These are phyloP conservation scores for Naganishia onofrii DNA, from an alignment of 768 basidiomycete genomes.

Conservation along the genomic window DNA sequence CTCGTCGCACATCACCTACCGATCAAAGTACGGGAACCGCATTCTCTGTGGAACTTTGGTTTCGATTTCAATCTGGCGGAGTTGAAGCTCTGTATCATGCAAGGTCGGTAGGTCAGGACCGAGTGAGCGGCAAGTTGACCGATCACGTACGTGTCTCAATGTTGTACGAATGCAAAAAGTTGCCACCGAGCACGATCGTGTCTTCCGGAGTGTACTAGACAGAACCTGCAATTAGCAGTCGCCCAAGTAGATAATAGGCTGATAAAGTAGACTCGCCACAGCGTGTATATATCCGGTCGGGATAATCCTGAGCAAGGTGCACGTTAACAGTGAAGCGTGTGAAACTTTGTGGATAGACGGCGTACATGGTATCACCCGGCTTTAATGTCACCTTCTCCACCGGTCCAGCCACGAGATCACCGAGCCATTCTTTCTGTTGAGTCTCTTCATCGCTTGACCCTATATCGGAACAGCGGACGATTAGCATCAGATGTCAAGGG, in stretches of 20 bases:
- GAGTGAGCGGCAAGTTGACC: neutral
- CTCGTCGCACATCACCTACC: constrained; percentile 54
- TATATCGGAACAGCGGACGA: constrained; percentile 45
- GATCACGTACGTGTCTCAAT: constrained; percentile 70
- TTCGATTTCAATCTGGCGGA: constrained; percentile 85
- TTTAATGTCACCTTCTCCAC: constrained; percentile 64
- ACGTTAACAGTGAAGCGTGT: neutral
- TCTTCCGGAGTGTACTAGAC: constrained; percentile 83
- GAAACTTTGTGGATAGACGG: neutral
- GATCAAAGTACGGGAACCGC: constrained; percentile 76
- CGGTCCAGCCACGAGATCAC: constrained; percentile 77
- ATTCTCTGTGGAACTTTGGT: constrained; percentile 93
- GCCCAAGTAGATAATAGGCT: neutral
- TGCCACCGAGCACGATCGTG: constrained; percentile 93
- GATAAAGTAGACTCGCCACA: constrained; percentile 70
- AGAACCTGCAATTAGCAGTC: neutral
- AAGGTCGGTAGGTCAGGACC: neutral
- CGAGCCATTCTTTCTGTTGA: constrained; percentile 85
- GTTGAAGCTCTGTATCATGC: constrained; percentile 67
- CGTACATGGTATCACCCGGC: constrained; percentile 50
- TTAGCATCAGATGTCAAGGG: no score
- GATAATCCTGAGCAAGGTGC: constrained; percentile 60
- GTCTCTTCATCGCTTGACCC: constrained; percentile 76
- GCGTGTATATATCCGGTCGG: constrained; percentile 98
- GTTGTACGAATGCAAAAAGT: constrained; percentile 88